Percentiles rank a stretch among this genome's conserved stretches.
phyloP scores from a whole-genome alignment of 2,329 filamentous ascomycete species.

The Colletotrichum trifolii region DNA sequence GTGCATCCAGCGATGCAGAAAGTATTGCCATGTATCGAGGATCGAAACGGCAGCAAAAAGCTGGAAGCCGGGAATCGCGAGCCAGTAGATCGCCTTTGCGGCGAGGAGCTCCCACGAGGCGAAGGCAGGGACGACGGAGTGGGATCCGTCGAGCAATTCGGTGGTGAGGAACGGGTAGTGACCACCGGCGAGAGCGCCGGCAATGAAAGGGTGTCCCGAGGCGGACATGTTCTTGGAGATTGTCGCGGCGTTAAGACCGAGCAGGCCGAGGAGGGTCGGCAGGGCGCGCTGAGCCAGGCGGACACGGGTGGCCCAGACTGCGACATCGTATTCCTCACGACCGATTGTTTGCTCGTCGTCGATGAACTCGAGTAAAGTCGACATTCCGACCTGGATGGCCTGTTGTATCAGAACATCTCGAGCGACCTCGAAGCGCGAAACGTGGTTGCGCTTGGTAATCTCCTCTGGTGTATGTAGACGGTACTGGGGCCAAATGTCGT shows the following conservation, averaged over 20 bases:
- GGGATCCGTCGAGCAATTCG: constrained; percentile 63
- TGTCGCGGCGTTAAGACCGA: constrained; percentile 81
- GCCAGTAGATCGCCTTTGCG: constrained; percentile 84
- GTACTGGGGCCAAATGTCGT: constrained; percentile 89
- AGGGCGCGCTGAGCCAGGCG: constrained; percentile 83
- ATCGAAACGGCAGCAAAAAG: constrained; percentile 79
- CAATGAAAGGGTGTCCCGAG: constrained; percentile 75
- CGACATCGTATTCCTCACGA: constrained; percentile 85
- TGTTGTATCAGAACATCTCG: constrained; percentile 94
- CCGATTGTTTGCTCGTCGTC: constrained; percentile 81
- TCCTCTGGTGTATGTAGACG: constrained; percentile 95
- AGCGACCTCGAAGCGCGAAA: constrained; percentile 84
- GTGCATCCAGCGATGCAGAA: constrained; percentile 96
- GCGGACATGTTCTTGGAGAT: constrained; percentile 80
- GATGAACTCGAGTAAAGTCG: constrained; percentile 73
- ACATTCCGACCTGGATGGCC: constrained; percentile 83
- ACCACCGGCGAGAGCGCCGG: constrained; percentile 82
- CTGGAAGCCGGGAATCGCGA: constrained; percentile 80
- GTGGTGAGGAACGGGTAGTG: constrained; percentile 79
- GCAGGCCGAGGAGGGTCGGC: constrained; percentile 73
- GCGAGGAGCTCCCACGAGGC: constrained; percentile 82
- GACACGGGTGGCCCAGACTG: constrained; percentile 88
- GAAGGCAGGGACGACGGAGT: constrained; percentile 74
- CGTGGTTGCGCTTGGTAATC: constrained; percentile 87
- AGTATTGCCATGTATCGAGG: constrained; percentile 98